phyloP scores from a whole-genome alignment of 1,284 basidiomycete species.

The Cryptococcus deneoformans region DNA sequence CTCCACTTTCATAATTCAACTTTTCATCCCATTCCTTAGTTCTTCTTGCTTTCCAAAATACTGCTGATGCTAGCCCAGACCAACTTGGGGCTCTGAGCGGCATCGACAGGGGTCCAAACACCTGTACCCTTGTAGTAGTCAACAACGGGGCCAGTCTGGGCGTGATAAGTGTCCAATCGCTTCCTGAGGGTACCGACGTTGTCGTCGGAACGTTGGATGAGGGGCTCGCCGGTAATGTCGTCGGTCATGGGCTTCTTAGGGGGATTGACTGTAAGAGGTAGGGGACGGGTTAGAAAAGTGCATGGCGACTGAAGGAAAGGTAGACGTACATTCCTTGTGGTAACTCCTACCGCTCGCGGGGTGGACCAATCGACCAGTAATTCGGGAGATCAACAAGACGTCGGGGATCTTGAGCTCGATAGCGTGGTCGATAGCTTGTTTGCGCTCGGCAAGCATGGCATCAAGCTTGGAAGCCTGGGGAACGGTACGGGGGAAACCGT shows the following conservation, averaged over 20 bases:
- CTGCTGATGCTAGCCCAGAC: constrained; percentile 19
- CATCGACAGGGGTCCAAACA: constrained; percentile 86
- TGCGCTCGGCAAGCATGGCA: constrained; percentile 74
- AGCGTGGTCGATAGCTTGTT: constrained; percentile 87
- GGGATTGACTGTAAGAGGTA: background rate
- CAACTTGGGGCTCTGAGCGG: constrained; percentile 83
- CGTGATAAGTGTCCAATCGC: constrained; percentile 81
- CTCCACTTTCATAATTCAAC: too few species aligned
- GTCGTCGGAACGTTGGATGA: constrained; percentile 89
- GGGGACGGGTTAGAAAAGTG: background rate
- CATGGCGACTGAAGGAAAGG: background rate
- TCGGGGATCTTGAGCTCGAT: constrained; percentile 92
- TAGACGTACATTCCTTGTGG: constrained; percentile 87
- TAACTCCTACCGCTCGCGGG: constrained; percentile 85
- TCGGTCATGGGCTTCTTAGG: constrained; percentile 94
- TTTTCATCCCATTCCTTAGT: background rate
- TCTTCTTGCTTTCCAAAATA: constrained; percentile 9
- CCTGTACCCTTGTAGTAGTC: constrained; percentile 93
- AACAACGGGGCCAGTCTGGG: constrained; percentile 91
- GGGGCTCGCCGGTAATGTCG: constrained; percentile 92
- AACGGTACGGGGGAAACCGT: constrained; percentile 97
- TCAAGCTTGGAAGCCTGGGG: constrained; percentile 74
- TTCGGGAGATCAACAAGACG: constrained; percentile 92
- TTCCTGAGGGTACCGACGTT: constrained; percentile 91
- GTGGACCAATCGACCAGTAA: constrained; percentile 94